phyloP scores from a whole-genome alignment of 306 rosid species.

The Lotus japonicus region DNA sequence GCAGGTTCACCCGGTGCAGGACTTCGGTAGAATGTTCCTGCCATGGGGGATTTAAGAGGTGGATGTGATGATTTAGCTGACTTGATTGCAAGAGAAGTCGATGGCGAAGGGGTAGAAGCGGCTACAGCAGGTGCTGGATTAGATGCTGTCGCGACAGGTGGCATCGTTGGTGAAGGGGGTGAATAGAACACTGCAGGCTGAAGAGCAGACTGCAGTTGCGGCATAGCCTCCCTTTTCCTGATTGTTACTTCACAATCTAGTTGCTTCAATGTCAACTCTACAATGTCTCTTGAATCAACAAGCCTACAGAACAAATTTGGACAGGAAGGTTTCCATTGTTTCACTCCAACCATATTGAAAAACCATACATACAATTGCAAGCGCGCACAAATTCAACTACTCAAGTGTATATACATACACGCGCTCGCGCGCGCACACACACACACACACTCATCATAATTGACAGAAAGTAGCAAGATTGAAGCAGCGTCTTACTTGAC shows the following conservation, averaged over 20 bases:
- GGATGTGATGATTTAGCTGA: constrained; percentile 48
- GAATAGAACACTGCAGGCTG: constrained; percentile 32
- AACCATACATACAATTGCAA: background rate
- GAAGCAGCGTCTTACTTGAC: constrained; percentile 45
- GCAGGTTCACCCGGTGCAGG: constrained; percentile 67
- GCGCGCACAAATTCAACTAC: no score
- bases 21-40: constrained; percentile 74
- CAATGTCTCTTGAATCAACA: constrained; percentile 83
- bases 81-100: constrained; percentile 43
- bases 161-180: constrained; percentile 7
- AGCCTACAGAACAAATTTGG: constrained; percentile 43
- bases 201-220: constrained; percentile 43
- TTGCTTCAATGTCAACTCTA: constrained; percentile 69
- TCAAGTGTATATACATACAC: no score
- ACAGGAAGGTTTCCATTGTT: background rate
- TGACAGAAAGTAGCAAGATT: background rate
- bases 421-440: no score
- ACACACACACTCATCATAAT: no score
- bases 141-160: constrained; percentile 19
- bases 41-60: constrained; percentile 66
- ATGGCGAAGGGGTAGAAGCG: constrained; percentile 21
- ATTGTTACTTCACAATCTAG: constrained; percentile 57
- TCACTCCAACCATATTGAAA: background rate
- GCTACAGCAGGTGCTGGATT: constrained; percentile 17
- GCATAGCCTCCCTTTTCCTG: constrained; percentile 70